Evolutionary conservation across 805 yeast species (phyloP).

Genomic region (Lipomyces spencermartinsiae): DNA sequence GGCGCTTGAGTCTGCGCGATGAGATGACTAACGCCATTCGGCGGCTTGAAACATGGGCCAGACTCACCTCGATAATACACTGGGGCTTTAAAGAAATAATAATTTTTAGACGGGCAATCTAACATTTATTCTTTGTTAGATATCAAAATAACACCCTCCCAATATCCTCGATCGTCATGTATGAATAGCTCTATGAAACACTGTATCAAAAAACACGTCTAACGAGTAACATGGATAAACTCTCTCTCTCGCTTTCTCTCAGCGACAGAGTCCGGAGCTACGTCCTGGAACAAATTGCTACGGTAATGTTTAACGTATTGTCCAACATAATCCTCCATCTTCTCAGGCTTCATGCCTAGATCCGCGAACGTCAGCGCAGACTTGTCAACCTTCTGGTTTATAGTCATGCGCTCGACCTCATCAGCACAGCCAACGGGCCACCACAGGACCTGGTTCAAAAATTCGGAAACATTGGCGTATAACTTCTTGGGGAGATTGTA

Average conservation of each 20-base stretch:
- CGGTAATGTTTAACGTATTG: slow-evolving; percentile 48
- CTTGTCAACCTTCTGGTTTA: slow-evolving; percentile 68
- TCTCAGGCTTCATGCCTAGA: slow-evolving; percentile 68
- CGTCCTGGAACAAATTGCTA: slow-evolving; percentile 37
- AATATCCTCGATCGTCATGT: neutral
- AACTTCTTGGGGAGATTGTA: slow-evolving; percentile 51
- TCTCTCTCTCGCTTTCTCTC: slow-evolving; percentile 36
- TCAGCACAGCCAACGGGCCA: slow-evolving; percentile 68
- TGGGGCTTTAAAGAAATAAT: neutral
- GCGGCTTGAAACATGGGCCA: neutral
- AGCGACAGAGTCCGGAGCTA: slow-evolving; percentile 31
- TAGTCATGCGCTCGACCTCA: slow-evolving; percentile 72
- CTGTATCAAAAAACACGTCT: slow-evolving; percentile 4
- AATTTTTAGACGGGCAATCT: neutral
- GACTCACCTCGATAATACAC: neutral
- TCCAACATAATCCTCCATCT: slow-evolving; percentile 58
- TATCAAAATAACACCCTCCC: neutral
- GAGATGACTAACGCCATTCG: neutral
- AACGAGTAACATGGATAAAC: slow-evolving; percentile 32
- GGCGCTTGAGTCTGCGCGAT: neutral
- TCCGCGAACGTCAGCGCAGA: slow-evolving; percentile 69
- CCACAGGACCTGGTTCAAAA: slow-evolving; percentile 49
- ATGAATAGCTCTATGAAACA: too few species aligned
- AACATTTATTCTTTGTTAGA: neutral
- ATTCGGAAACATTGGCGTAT: slow-evolving; percentile 48